Conservation (phyloP, 2,329 filamentous ascomycete species). For the Exophiala mesophila region DNA sequence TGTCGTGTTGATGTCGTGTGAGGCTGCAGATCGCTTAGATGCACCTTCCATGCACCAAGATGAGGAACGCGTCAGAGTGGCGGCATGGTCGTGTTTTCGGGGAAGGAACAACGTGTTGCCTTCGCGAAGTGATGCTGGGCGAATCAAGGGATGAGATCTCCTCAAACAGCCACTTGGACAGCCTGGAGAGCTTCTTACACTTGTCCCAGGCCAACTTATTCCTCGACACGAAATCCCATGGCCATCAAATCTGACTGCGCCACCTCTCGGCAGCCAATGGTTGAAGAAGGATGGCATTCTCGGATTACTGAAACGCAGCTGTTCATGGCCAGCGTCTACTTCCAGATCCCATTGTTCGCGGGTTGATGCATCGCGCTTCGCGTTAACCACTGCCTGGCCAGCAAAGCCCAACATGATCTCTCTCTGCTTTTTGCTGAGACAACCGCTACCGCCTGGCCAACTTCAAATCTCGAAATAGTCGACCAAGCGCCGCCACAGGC, state of each 20-base stretch:
- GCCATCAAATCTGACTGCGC: neutral
- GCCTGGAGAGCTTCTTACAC: too few relatives aligned
- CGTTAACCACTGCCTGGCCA: neutral
- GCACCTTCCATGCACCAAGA: neutral
- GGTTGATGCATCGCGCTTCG: constrained; percentile 1
- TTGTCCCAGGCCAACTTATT: too few relatives aligned
- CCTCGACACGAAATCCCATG: too few relatives aligned
- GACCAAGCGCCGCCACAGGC: constrained; percentile 23
- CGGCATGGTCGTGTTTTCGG: constrained; percentile 11
- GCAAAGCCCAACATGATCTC: neutral
- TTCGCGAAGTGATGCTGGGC: too few relatives aligned
- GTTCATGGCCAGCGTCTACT: constrained; percentile 2
- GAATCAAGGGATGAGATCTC: neutral
- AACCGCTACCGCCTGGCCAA: constrained; percentile 25
- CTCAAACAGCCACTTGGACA: too few relatives aligned
- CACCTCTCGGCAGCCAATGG: constrained; percentile 17
- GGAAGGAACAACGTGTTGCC: neutral
- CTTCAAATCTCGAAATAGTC: constrained; percentile 22
- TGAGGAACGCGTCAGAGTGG: constrained; percentile 15
- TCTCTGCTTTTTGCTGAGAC: constrained; percentile 1
- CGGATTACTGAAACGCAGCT: too few relatives aligned
- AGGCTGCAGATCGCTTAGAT: constrained; percentile 1
- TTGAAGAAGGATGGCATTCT: too few relatives aligned
- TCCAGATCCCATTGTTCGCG: neutral
- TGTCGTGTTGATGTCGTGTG: constrained; percentile 13